phyloP scores from a whole-genome alignment of 2,329 filamentous ascomycete species.

The Septoria petroselini region DNA sequence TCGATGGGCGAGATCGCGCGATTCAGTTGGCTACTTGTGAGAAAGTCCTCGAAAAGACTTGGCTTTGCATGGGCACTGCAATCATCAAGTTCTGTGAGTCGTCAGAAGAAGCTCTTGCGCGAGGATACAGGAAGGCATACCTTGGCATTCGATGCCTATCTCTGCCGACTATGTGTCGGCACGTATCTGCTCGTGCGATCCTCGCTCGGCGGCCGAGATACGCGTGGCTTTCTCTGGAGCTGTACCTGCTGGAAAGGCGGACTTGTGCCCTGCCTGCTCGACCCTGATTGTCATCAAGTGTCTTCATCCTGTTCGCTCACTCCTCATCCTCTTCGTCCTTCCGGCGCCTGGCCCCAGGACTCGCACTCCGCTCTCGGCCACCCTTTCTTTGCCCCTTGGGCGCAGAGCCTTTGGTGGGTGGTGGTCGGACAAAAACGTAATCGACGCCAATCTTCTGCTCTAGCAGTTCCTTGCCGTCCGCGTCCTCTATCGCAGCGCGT shows the following conservation, averaged over 20 bases:
- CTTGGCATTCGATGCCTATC: not conserved
- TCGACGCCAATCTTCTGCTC: constrained; percentile 79
- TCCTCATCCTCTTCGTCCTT: constrained; percentile 29
- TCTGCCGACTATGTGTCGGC: not conserved
- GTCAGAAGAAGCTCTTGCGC: too few species aligned
- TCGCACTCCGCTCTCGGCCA: constrained; percentile 44
- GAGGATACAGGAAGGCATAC: too few species aligned
- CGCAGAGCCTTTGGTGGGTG: constrained; percentile 54
- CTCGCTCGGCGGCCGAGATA: not conserved
- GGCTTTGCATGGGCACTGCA: too few species aligned
- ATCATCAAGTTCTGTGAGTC: too few species aligned
- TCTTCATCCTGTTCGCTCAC: constrained; percentile 4
- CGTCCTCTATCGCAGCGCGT: constrained; percentile 74
- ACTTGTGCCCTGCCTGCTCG: too few species aligned
- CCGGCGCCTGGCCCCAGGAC: constrained; percentile 40
- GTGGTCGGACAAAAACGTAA: constrained; percentile 80
- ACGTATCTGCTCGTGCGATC: too few species aligned
- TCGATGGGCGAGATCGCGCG: too few species aligned
- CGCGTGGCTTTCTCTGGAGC: too few species aligned
- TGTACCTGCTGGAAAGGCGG: too few species aligned
- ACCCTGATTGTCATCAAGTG: too few species aligned
- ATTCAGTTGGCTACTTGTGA: too few species aligned
- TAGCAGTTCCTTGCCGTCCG: constrained; percentile 72
- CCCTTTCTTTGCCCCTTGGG: constrained; percentile 35
- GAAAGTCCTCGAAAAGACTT: too few species aligned